Evolutionary conservation across 805 yeast species (phyloP), one percentile per base, ranked within the genome.

Genomic region (Candida parachauliodes): DNA sequence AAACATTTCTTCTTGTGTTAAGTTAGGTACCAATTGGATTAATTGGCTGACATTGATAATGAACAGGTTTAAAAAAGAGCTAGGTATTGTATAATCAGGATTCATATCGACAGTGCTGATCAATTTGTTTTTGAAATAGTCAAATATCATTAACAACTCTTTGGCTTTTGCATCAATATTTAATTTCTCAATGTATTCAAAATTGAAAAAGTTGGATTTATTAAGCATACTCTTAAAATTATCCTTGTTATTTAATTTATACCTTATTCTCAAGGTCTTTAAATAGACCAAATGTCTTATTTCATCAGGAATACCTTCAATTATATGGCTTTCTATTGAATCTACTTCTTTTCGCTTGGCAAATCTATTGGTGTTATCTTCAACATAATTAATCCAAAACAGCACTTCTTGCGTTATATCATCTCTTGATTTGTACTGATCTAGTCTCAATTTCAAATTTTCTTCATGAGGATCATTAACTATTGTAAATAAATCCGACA

Each of bases 231-330:
- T 52, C 5, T 48, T 52, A 38, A 59, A 68, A 15, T 50, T 51
- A 27, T 57, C 65, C 36, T 54, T 54, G 16, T 36, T 41, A 30
- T 54, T 63, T 30, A 65, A 43, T 23, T 47, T 51, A 41, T 55
- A 48, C 34, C 54, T 50, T 2, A 65, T 54, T 37, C 59, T 60
- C 34, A 66, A 47, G 3, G 53, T 49, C 37, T 58, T 61, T 32
- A 60, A 47, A 38, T 68, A 68, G 1, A 62, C 55, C n/a, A 54
- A 39, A 3, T 57, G 48, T 28, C 71, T 48, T 31, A 59, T 45
- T 2, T 48, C 43, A 2, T 26, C 44, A 1, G 72, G 69, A 4
- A 68, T 54, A 0, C 70, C 70, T 3, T 37, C 25, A 1, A 49
- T 22, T 14, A 67, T 32, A 8, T 54, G 47, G 4, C 31, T 18